These are phyloP conservation scores for Talaromyces amestolkiae DNA, from an alignment of 2,329 filamentous ascomycete genomes.

Conservation along the genomic window DNA sequence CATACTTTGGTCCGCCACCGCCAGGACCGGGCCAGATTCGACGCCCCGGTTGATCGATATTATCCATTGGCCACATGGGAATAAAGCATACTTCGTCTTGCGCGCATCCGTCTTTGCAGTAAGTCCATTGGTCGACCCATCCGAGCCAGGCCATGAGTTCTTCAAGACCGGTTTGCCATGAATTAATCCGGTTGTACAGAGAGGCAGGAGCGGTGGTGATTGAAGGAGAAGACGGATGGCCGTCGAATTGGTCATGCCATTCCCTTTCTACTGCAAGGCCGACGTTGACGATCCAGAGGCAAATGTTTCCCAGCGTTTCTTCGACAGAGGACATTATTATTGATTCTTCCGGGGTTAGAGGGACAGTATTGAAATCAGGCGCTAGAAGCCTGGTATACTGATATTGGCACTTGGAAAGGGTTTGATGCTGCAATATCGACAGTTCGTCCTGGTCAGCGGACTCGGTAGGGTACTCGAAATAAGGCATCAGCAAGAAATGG, in stretches of 20 bases:
- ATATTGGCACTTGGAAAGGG: not conserved
- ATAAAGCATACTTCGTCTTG: conserved; percentile 50
- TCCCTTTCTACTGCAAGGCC: not conserved
- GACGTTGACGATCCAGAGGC: not conserved
- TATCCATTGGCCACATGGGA: conserved; percentile 51
- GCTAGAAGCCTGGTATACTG: not conserved
- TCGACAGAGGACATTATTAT: not conserved
- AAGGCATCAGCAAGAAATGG: conserved; percentile 6
- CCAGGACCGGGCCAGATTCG: conserved; percentile 14
- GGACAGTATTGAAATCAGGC: not conserved
- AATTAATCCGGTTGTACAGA: conserved; percentile 25
- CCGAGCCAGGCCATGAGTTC: conserved; percentile 52
- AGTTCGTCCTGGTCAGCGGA: not conserved
- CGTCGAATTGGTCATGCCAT: not conserved
- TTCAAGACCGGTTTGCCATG: conserved; percentile 38
- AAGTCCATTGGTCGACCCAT: conserved; percentile 49
- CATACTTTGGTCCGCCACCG: not conserved
- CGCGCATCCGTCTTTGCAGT: conserved; percentile 43
- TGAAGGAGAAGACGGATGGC: not conserved
- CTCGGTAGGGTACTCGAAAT: not conserved
- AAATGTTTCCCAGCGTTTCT: conserved; percentile 1
- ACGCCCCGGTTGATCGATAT: conserved; percentile 10
- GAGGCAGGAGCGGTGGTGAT: not conserved
- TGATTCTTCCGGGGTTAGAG: not conserved
- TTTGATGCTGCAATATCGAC: not conserved